Conservation (phyloP, 2,329 filamentous ascomycete species). For the Fusarium phyllophilum region DNA sequence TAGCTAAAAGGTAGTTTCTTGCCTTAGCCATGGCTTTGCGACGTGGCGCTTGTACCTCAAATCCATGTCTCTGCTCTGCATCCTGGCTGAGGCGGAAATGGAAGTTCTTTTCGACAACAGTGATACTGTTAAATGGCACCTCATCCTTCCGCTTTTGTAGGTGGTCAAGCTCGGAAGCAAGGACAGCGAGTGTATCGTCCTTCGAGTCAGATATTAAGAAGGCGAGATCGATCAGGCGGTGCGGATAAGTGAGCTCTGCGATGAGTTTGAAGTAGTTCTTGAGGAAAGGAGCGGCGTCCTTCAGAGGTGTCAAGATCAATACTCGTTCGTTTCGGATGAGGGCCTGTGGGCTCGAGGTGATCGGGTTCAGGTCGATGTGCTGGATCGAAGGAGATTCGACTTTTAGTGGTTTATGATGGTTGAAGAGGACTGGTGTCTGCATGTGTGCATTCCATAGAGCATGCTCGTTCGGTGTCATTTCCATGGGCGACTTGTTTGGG, state of each 20-base stretch:
- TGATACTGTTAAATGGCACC: constrained; percentile 85
- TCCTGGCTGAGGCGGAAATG: constrained; percentile 77
- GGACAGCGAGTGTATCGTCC: constrained; percentile 90
- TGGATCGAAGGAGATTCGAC: constrained; percentile 84
- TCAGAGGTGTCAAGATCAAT: constrained; percentile 90
- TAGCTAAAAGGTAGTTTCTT: constrained; percentile 87
- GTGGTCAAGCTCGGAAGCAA: constrained; percentile 85
- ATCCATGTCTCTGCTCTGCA: constrained; percentile 85
- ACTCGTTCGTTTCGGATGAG: constrained; percentile 84
- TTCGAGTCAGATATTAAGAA: constrained; percentile 93
- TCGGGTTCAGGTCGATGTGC: constrained; percentile 83
- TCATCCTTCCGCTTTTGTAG: constrained; percentile 84
- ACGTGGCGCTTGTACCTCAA: constrained; percentile 86
- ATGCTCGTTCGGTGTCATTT: constrained; percentile 92
- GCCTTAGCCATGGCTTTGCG: constrained; percentile 91
- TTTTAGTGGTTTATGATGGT: constrained; percentile 88
- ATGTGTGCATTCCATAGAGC: constrained; percentile 88
- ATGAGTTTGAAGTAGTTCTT: constrained; percentile 94
- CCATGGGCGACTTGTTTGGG: constrained; percentile 92
- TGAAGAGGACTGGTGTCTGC: constrained; percentile 94
- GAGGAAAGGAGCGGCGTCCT: constrained; percentile 85
- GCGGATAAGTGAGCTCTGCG: constrained; percentile 89
- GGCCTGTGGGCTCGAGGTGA: constrained; percentile 83
- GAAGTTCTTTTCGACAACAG: constrained; percentile 93
- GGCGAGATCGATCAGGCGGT: constrained; percentile 92